Evolutionary conservation across 805 yeast genomes (phyloP), one percentile per base, ranked within the genome.

Genomic region (Candida andamanensis): DNA sequence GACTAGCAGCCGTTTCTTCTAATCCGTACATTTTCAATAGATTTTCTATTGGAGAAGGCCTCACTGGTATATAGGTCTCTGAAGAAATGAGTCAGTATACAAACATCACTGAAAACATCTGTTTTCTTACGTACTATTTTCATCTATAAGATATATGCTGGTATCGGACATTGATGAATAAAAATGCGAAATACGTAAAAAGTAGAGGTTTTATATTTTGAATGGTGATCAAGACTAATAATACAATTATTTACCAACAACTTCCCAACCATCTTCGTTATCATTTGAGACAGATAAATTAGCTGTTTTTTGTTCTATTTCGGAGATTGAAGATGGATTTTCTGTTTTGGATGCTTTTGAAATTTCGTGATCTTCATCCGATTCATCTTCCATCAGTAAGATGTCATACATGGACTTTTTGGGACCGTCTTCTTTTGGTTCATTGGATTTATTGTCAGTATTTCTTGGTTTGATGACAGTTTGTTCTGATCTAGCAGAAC

Each of bases 41-140:
- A 55, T 89, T 84, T 33, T 78, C 74, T 32, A 78, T 50, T 1
- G 92, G 87, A n/a, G 85, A 74, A 4, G 94, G 92, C 22, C 56
- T 59, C 3, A 78, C 62, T 11, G 71, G 60, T 29, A 26, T 23
- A 19, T 41, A 43, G n/a, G 26, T 28, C 30, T 33, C 42, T 41
- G 12, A 9, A 28, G n/a, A n/a, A n/a, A 6, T 16, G 9, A 4
- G 38, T 35, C 28, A 31, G 35, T 35, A 30, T 4, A 15, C 4
- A 18, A n/a, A 3, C 9, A 4, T 9, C n/a, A 10, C 14, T 14
- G 24, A 5, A 8, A 15, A 11, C 8, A 15, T 6, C 14, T 12
- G 27, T 6, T 15, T 24, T 18, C 4, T 12, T 25, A 25, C 37
- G 26, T 34, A 34, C 37, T 29, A 6, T 20, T 23, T 20, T 20